Percentiles rank a stretch among this genome's conserved stretches.
These are phyloP conservation scores for Cairneyella variabilis DNA, from an alignment of 495 filamentous ascomycete genomes.

Conservation along the genomic window DNA sequence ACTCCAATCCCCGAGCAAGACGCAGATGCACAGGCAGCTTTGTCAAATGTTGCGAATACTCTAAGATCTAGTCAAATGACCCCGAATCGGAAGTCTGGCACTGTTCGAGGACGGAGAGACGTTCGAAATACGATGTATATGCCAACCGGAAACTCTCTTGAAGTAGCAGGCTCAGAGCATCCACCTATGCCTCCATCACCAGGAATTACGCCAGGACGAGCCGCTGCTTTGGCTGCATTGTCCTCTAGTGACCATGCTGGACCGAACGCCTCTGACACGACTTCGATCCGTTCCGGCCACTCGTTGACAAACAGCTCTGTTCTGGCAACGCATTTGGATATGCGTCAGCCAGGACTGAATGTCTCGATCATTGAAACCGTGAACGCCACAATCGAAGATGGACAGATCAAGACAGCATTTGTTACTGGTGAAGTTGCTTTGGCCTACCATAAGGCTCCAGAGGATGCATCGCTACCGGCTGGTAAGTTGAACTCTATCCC, in stretches of 20 bases:
- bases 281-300: conserved; percentile 84
- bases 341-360: conserved; percentile 77
- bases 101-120: conserved; percentile 83
- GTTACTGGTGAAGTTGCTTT: conserved; percentile 90
- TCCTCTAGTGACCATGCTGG: conserved; percentile 47
- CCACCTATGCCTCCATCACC: conserved; percentile 44
- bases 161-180: conserved; percentile 31
- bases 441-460: conserved; percentile 62
- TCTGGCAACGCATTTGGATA: conserved; percentile 76
- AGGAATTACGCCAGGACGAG: conserved; percentile 34
- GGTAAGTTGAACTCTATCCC: conserved; percentile 24
- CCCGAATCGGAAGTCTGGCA: conserved; percentile 65
- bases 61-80: conserved; percentile 52
- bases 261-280: conserved; percentile 66
- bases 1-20: conserved; percentile 94
- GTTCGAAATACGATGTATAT: conserved; percentile 86
- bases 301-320: conserved; percentile 59
- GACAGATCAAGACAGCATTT: conserved; percentile 63
- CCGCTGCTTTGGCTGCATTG: conserved; percentile 38
- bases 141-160: conserved; percentile 37
- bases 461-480: conserved; percentile 29
- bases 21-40: conserved; percentile 77
- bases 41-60: conserved; percentile 88
- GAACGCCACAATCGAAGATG: conserved; percentile 76
- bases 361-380: conserved; percentile 91